These are phyloP conservation scores for Orbilia oligospora DNA, from an alignment of 2,329 filamentous ascomycete species.

Conservation along the genomic window DNA sequence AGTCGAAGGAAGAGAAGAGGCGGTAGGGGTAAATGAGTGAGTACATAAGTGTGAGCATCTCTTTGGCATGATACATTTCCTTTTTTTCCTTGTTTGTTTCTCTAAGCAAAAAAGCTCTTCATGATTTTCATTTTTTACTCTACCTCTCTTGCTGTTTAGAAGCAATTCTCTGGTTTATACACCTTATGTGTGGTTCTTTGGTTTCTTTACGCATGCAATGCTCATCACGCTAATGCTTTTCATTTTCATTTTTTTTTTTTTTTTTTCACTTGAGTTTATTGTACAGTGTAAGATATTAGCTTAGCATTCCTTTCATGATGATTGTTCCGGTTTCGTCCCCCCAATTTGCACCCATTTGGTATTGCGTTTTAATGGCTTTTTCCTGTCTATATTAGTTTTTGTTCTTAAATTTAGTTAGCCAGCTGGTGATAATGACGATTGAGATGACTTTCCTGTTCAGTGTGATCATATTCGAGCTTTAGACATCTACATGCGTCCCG, in stretches of 20 bases:
- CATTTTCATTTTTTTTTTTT: no score
- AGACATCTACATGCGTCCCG: no score
- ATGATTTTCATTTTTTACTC: neutral
- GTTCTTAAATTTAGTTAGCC: neutral
- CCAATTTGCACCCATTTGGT: no score
- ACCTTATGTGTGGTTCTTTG: neutral
- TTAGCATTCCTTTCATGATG: neutral
- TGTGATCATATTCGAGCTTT: no score
- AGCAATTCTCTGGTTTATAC: neutral
- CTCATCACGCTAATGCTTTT: neutral
- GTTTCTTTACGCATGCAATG: neutral
- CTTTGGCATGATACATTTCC: neutral
- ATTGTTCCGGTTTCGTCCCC: neutral
- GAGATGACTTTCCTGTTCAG: neutral
- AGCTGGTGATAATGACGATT: neutral
- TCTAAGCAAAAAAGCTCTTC: neutral
- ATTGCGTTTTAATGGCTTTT: neutral
- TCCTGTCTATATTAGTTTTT: neutral
- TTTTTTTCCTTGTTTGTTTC: no score
- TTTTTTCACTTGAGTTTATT: neutral
- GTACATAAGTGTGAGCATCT: neutral
- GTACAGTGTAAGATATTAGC: conserved; percentile 27
- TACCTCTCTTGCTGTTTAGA: neutral
- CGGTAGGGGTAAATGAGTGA: neutral
- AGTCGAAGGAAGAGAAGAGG: neutral